These are phyloP conservation scores for Suillus luteus DNA, from an alignment of 768 basidiomycete genomes.

Conservation along the genomic window DNA sequence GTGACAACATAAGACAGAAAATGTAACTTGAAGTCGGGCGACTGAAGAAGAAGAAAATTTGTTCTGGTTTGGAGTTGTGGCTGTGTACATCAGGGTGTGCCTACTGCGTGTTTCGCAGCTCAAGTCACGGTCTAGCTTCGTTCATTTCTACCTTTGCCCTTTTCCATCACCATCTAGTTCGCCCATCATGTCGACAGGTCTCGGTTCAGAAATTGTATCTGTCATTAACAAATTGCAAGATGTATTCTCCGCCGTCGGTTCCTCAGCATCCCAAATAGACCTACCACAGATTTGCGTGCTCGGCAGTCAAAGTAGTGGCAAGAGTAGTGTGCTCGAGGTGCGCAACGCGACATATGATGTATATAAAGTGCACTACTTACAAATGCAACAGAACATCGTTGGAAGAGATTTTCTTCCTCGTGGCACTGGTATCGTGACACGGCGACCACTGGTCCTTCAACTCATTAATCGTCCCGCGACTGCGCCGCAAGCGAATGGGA, in stretches of 20 bases:
- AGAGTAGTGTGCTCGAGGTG: constrained; percentile 92
- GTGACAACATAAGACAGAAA: no score
- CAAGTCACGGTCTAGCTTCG: constrained; percentile 11
- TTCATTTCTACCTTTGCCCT: constrained; percentile 16
- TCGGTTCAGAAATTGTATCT: constrained; percentile 80
- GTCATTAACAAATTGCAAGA: constrained; percentile 90
- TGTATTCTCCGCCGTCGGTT: constrained; percentile 84
- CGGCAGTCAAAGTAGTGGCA: constrained; percentile 90
- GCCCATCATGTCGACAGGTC: constrained; percentile 51
- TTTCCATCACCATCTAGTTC: constrained; percentile 9
- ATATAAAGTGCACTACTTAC: constrained; percentile 14
- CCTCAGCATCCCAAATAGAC: constrained; percentile 78
- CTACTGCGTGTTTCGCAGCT: constrained; percentile 24
- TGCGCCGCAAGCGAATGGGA: constrained; percentile 45
- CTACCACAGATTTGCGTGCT: constrained; percentile 90
- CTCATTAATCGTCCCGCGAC: constrained; percentile 82
- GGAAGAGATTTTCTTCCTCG: constrained; percentile 98
- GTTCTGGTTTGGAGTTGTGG: constrained; percentile 22
- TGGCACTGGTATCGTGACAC: constrained; percentile 98
- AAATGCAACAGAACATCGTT: constrained; percentile 78
- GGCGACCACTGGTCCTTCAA: constrained; percentile 94
- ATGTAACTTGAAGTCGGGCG: background rate
- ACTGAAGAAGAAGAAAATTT: constrained; percentile 6
- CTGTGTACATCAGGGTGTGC: constrained; percentile 22
- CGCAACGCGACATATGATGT: constrained; percentile 19